A percentile compares a stretch with the other conserved stretches of the same genome.
Evolutionary conservation across 1,284 basidiomycete genomes (phyloP).

Genomic region (Melampsora americana): DNA sequence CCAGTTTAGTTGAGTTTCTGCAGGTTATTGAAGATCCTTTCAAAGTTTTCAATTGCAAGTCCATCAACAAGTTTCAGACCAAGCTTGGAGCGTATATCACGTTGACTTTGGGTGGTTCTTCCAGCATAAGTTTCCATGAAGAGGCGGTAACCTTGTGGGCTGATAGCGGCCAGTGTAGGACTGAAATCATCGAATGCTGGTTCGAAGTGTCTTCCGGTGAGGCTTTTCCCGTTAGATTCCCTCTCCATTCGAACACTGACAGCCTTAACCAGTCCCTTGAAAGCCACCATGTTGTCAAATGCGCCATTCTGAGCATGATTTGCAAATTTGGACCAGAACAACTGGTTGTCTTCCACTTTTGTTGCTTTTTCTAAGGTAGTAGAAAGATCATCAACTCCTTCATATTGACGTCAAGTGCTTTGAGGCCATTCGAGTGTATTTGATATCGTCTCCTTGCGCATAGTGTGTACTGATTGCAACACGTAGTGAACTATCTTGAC

Average conservation of each 20-base stretch:
- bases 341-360: not conserved
- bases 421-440: not conserved
- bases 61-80: constrained; percentile 3
- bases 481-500: not conserved
- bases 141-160: not conserved
- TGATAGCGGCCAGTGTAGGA: constrained; percentile 5
- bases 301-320: not conserved
- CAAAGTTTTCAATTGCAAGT: constrained; percentile 3
- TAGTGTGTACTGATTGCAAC: not conserved
- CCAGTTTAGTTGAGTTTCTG: not conserved
- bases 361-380: not conserved
- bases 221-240: not conserved
- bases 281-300: constrained; percentile 5
- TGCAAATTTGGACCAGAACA: constrained; percentile 6
- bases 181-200: constrained; percentile 7
- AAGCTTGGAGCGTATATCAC: not conserved
- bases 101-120: not conserved
- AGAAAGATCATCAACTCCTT: not conserved
- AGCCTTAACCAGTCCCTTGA: constrained; percentile 12
- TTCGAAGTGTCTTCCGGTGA: not conserved
- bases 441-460: not conserved
- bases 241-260: not conserved
- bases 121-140: constrained; percentile 6
- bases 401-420: not conserved
- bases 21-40: not conserved